Evolutionary conservation across 192 early-diverging fungal species (phyloP), one percentile per base, ranked within the genome.

Genomic region (Backusella luteola): DNA sequence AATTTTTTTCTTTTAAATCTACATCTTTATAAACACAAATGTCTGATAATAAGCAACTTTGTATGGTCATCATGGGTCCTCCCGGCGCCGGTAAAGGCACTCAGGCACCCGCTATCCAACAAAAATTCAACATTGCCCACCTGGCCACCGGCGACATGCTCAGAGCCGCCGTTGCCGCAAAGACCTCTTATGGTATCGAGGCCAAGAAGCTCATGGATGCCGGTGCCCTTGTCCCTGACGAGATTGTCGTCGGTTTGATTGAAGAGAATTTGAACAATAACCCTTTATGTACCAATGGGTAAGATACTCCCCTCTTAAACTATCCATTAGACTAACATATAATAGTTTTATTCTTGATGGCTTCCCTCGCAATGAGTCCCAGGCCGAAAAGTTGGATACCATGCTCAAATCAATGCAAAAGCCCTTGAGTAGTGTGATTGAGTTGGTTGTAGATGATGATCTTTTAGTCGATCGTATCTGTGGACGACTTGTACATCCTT

Each of bases 131-230:
- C 82, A 89, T 94, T 59, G 98, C 96, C 87, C 98, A 99, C 85
- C 90, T 99, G 84, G 97, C 98, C 23, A 99, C 98, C 34, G 96
- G 96, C 78, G 98, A 99, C 83, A 99, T 99, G 98, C 90, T 99
- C 69, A 91, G 98, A 71, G 97, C 96, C 34, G 97, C 96, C 69
- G 96, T 99, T 72, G 79, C 92, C 7, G 92, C 93, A 76, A 97
- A 97, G 79, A 95, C 96, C 69, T 91, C 91, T 79, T 90, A 97
- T 76, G 97, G 97, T 71, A 85, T 95, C 80, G 90, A 96, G 81
- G 98, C 98, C 77, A 99, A 99, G 91, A 96, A 96, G 88, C 89
- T 99, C 82, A 99, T 99, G 98, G 98, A 99, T 80, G 91, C 93
- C n/a, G 98, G 98, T 71, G 96, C 93, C 59, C 89, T 99, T 66